Conservation (phyloP, 1,139 yeast species). For the Yamadazyma trypodendri region DNA sequence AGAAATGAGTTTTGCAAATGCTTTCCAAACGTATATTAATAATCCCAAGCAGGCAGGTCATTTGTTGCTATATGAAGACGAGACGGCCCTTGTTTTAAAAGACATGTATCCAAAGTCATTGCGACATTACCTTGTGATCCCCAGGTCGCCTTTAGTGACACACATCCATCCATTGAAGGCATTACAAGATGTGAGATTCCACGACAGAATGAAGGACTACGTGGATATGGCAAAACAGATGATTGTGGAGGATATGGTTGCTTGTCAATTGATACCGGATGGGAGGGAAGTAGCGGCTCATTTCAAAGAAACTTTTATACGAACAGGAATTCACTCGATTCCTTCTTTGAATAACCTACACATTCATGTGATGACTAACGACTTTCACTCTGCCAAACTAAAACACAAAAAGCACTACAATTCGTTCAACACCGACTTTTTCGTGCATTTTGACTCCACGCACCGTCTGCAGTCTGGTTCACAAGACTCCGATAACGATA, state of each 20-base stretch:
- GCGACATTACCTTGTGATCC: constrained; percentile 62
- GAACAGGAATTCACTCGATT: constrained; percentile 65
- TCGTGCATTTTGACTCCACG: constrained; percentile 58
- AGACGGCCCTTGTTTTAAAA: constrained; percentile 52
- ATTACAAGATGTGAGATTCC: constrained; percentile 36
- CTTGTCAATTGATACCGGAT: constrained; percentile 19
- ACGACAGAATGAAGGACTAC: constrained; percentile 31
- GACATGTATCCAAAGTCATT: constrained; percentile 67
- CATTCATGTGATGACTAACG: constrained; percentile 69
- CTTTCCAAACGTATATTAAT: constrained; percentile 33
- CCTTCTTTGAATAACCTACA: constrained; percentile 74
- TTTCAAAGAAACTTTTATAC: constrained; percentile 39
- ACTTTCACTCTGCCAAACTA: constrained; percentile 52
- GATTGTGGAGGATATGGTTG: constrained; percentile 35
- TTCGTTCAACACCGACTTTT: constrained; percentile 66
- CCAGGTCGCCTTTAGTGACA: constrained; percentile 45
- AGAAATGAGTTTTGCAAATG: constrained; percentile 35
- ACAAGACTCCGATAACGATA: constrained; percentile 10
- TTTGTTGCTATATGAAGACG: constrained; percentile 43
- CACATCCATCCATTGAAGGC: constrained; percentile 53
- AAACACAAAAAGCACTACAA: constrained; percentile 69
- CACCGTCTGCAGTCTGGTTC: too few relatives aligned
- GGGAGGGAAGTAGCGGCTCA: constrained; percentile 12
- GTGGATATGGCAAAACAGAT: constrained; percentile 43
- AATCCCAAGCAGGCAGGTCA: constrained; percentile 24